Conservation (phyloP, 73 alveolate genomes). For the Paramecium pentaurelia region DNA sequence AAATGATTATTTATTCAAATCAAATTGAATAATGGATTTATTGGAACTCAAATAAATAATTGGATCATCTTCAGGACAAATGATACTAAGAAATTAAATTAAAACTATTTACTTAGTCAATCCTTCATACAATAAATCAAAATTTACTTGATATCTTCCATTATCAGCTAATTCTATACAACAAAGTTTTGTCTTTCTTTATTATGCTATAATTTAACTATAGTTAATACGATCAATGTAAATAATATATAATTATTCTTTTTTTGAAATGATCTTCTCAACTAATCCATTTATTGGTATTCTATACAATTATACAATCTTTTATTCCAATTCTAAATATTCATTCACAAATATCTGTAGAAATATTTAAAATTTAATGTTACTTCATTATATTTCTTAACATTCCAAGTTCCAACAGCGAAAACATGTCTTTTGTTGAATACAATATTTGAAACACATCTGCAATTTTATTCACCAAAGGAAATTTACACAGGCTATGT, state of each 20-base stretch:
- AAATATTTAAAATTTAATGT: background rate
- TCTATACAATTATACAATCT: background rate
- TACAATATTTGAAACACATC: background rate
- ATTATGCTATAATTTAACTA: background rate
- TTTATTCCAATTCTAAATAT: background rate
- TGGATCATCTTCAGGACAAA: constrained; percentile 24
- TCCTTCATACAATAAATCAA: constrained; percentile 15
- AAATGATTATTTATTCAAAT: background rate
- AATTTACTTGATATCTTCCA: background rate
- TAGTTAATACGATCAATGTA: background rate
- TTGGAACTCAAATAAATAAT: background rate
- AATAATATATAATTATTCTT: background rate
- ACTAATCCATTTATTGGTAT: background rate
- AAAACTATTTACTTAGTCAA: background rate
- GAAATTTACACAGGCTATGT: background rate
- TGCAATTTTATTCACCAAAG: background rate
- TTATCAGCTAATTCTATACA: background rate
- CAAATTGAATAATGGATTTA: background rate
- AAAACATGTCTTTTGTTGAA: background rate
- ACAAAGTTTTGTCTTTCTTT: background rate
- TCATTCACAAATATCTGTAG: constrained; percentile 12
- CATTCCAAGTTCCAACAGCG: constrained; percentile 30
- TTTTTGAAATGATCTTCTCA: background rate
- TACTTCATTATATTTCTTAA: background rate
- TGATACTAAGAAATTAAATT: background rate